Percentiles rank a stretch among this genome's conserved stretches.
phyloP scores from a whole-genome alignment of 768 basidiomycete genomes.

The Leccinellum luteum region DNA sequence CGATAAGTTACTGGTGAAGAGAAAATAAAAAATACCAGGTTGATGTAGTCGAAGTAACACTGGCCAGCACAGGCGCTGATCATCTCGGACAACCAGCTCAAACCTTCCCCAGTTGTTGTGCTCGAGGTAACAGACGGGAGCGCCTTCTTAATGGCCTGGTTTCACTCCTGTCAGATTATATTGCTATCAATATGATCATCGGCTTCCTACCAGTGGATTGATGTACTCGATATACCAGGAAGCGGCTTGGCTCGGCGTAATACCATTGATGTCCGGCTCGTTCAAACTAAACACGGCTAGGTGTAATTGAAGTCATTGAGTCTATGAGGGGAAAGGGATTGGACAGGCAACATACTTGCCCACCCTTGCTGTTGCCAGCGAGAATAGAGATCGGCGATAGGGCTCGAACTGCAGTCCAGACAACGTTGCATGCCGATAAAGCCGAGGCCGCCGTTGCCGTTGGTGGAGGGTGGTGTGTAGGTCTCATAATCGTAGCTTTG shows the following conservation, averaged over 20 bases:
- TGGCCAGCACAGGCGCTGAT: slow-evolving; percentile 33
- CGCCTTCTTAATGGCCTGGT: slow-evolving; percentile 36
- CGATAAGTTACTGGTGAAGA: background rate
- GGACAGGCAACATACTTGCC: slow-evolving; percentile 25
- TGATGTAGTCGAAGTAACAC: slow-evolving; percentile 38
- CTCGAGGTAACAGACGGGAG: slow-evolving; percentile 38
- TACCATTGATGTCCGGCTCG: slow-evolving; percentile 35
- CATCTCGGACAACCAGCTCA: slow-evolving; percentile 36
- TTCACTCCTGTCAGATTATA: background rate
- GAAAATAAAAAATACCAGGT: slow-evolving; percentile 23
- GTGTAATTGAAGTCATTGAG: background rate
- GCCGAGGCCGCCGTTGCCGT: slow-evolving; percentile 35
- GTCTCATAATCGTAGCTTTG: slow-evolving; percentile 40
- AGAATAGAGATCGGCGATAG: slow-evolving; percentile 28
- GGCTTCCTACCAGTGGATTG: slow-evolving; percentile 33
- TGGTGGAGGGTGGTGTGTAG: slow-evolving; percentile 32
- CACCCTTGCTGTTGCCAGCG: slow-evolving; percentile 33
- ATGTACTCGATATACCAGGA: slow-evolving; percentile 35
- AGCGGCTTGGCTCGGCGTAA: slow-evolving; percentile 30
- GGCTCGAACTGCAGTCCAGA: slow-evolving; percentile 36
- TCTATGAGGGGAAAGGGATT: background rate
- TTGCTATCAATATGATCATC: background rate
- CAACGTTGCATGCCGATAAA: slow-evolving; percentile 42
- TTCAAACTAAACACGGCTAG: slow-evolving; percentile 36
- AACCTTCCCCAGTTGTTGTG: slow-evolving; percentile 29